Evolutionary conservation across 495 filamentous ascomycete species (phyloP), one percentile per base, ranked within the genome.

Genomic region (Xylaria intraflava): DNA sequence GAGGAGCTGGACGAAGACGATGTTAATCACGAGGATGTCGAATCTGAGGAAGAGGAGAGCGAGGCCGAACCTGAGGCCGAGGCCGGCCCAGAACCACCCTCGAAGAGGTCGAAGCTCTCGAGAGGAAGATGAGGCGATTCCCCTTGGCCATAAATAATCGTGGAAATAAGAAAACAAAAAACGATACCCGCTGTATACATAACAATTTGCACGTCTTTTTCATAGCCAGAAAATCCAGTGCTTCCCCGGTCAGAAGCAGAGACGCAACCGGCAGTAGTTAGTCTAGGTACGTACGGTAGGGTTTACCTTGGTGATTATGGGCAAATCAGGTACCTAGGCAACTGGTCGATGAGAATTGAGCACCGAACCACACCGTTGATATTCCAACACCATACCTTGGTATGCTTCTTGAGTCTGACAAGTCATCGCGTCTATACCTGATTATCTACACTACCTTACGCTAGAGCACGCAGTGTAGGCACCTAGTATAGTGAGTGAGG

Each of bases 1-100:
- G 72, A 73, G 30, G 65, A 68, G 1, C 55, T 69, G 0, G 75
- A 75, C 16, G 74, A 76, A 26, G 70, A 72, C 22, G 72, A 74
- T 22, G 71, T 74, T 3, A 68, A 75, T 41, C 69, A 71, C 46
- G 70, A 74, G 17, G 72, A 74, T 53, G 62, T 69, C 2, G 60
- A 69, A 26, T 71, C 62, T 1, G 73, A 75, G 5, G 71, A 72
- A 20, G 72, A 72, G 19, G 71, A 70, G 51, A 73, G 66, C 41
- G 72, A 74, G 53, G 35, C 35, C 35, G 35, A n/a, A n/a, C n/a
- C n/a, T n/a, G n/a, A 38, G 2, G 68, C 60, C 33, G 71, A 70
- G 42, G 68, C 56, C 9, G 57, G 50, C 40, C 48, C 60, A 41
- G 62, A 65, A 53, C 62, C 65, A 17, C 68, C 68, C 29, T 54